Evolutionary conservation across 768 basidiomycete genomes (phyloP).

Genomic region (Mrakia blollopis): DNA sequence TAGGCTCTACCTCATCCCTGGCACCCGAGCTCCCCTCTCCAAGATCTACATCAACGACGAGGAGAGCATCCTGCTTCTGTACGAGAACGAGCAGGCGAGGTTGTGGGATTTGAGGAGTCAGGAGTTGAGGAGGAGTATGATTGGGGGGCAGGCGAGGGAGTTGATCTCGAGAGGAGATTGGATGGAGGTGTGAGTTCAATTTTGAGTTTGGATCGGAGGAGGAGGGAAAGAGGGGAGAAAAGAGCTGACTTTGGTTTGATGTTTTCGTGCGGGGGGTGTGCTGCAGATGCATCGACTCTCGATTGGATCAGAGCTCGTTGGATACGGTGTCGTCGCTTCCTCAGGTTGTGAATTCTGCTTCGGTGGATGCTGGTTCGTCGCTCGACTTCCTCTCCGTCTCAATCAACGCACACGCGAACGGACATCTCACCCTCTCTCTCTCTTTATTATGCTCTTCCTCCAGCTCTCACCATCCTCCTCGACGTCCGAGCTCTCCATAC

Average conservation of each 20-base stretch:
- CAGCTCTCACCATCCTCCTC: conserved; percentile 14
- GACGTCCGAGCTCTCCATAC: conserved; percentile 17
- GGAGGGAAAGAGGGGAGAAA: not conserved
- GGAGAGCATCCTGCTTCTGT: conserved; percentile 68
- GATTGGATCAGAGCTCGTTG: not conserved
- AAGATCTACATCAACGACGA: conserved; percentile 62
- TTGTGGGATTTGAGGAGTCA: conserved; percentile 79
- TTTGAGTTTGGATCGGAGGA: conserved; percentile 41
- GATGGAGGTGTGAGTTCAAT: conserved; percentile 58
- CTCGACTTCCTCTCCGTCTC: not conserved
- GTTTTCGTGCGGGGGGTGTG: not conserved
- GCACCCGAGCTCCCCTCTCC: conserved; percentile 62
- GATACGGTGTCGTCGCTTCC: not conserved
- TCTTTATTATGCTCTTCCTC: too few species aligned
- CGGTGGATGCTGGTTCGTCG: not conserved
- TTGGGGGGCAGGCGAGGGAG: conserved; percentile 67
- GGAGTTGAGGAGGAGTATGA: conserved; percentile 82
- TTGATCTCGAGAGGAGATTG: conserved; percentile 67
- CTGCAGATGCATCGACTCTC: not conserved
- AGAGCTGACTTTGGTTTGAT: not conserved
- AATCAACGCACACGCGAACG: too few species aligned
- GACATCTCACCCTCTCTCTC: too few species aligned
- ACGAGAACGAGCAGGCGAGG: conserved; percentile 68
- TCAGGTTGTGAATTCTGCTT: not conserved
- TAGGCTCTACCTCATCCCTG: conserved; percentile 77